Evolutionary conservation across 2,329 filamentous ascomycete species (phyloP).

Genomic region (Lasiodiplodia sp.): DNA sequence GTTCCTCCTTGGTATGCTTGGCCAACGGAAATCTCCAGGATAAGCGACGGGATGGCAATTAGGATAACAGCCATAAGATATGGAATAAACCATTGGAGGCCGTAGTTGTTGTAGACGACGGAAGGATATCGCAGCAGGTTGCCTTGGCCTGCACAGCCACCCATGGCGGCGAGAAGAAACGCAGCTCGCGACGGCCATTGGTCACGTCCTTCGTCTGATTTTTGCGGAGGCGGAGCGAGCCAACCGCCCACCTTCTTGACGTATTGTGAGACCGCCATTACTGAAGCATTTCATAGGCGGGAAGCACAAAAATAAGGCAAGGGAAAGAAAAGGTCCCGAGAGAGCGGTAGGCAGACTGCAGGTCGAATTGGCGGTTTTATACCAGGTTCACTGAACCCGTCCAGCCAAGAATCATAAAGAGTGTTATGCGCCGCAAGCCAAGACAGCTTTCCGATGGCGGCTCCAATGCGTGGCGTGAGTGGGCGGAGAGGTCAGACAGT

Average conservation of each 20-base stretch:
- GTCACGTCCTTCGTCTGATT: slow-evolving; percentile 55
- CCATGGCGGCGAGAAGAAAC: slow-evolving; percentile 66
- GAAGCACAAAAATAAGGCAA: neutral
- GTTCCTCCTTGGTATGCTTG: slow-evolving; percentile 64
- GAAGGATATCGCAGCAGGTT: slow-evolving; percentile 66
- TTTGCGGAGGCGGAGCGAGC: slow-evolving; percentile 44
- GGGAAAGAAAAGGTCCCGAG: neutral
- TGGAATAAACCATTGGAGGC: slow-evolving; percentile 67
- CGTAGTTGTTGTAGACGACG: slow-evolving; percentile 66
- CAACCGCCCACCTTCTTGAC: slow-evolving; percentile 39
- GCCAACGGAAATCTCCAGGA: slow-evolving; percentile 61
- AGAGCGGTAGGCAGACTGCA: neutral
- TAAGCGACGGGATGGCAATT: slow-evolving; percentile 63
- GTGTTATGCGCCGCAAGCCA: neutral
- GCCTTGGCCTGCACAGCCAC: slow-evolving; percentile 65
- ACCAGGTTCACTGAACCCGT: neutral
- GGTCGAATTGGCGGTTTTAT: slow-evolving; percentile 1
- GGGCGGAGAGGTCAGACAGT: neutral
- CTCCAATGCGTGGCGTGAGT: neutral
- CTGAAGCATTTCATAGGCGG: neutral
- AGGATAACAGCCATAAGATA: slow-evolving; percentile 64
- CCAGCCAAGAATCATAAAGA: neutral
- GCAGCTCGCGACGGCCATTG: slow-evolving; percentile 64
- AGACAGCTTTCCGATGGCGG: neutral
- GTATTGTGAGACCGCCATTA: slow-evolving; percentile 21